Evolutionary conservation across 768 basidiomycete species (phyloP), one percentile per base, ranked within the genome.

Genomic region (Boletus sensibilis): DNA sequence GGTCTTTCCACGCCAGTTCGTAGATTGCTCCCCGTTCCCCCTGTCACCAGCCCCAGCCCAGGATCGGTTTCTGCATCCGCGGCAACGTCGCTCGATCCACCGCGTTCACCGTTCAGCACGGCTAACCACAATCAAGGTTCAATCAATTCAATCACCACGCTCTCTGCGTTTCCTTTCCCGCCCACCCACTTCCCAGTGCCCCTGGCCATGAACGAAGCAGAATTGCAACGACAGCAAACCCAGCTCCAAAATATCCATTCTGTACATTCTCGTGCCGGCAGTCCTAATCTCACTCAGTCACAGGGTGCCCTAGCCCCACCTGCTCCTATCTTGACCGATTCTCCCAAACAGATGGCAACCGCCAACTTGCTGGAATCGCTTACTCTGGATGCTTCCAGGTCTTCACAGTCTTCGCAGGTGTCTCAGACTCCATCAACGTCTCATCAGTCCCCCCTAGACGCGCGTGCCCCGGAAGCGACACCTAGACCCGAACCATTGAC

Each of bases 131-230:
- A 60, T 13, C 69, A 72, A 35, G 70, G 69, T 20, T 72, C 70
- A 0, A 59, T 73, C 57, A 72, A 69, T 52, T 85, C 85, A 27
- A 78, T 88, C n/a, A 78, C 85, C 20, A 86, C 87, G 1, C 74
- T 91, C 23, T 87, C 85, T 33, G 85, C 84, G 0, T 91, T 91
- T 68, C 89, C 89, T 23, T 71, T 79, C 0, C 89, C 89, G 16
- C 89, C 89, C 0, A 82, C 82, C 1, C 87, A 90, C 67, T 82
- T 86, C 55, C 88, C 88, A 13, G 70, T 86, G 14, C 88, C 85
- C 35, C 79, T 82, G 6, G 61, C 61, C 4, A 50, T 43, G 55
- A 68, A 52, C 25, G 64, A 73, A 21, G 53, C 56, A 20, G 71
- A 73, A 31, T 41, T 60, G 14, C 67, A 68, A 10, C 59, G 58